Evolutionary conservation across 2,329 filamentous ascomycete species (phyloP).

Genomic region (Dactylellina leptospora): DNA sequence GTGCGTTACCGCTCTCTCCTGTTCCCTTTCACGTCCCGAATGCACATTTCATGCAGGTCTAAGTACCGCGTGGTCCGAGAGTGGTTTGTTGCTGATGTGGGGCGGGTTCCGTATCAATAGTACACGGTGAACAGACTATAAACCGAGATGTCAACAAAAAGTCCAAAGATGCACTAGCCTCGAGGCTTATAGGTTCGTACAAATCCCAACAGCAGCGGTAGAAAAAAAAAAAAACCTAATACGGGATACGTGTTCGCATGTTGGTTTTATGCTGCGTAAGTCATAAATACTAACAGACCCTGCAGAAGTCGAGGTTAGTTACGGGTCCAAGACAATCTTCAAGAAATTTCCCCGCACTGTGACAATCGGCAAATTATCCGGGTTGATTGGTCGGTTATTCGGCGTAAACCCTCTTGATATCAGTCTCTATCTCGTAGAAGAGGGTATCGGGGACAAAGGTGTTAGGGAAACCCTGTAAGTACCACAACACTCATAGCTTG

Average conservation of each 20-base stretch:
- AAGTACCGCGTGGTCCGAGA: background rate
- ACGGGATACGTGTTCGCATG: background rate
- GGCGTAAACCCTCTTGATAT: slow-evolving; percentile 48
- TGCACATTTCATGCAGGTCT: slow-evolving; percentile 4
- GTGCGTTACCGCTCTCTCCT: slow-evolving; percentile 67
- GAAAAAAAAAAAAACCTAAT: background rate
- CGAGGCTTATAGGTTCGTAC: slow-evolving; percentile 48
- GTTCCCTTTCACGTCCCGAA: background rate
- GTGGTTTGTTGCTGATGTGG: slow-evolving; percentile 29
- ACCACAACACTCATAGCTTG: too few species aligned
- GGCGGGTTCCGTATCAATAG: slow-evolving; percentile 26
- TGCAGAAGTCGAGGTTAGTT: slow-evolving; percentile 41
- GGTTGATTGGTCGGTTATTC: slow-evolving; percentile 46
- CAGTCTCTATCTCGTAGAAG: slow-evolving; percentile 41
- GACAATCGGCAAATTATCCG: slow-evolving; percentile 48
- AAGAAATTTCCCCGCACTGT: slow-evolving; percentile 53
- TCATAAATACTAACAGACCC: too few species aligned
- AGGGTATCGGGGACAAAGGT: slow-evolving; percentile 26
- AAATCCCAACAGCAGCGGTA: background rate
- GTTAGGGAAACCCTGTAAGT: slow-evolving; percentile 50
- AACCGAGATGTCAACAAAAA: slow-evolving; percentile 32
- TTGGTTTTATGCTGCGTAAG: too few species aligned
- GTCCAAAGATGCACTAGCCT: slow-evolving; percentile 44
- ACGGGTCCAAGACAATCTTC: slow-evolving; percentile 28
- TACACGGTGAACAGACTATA: slow-evolving; percentile 50